Base-by-base conservation (phyloP, 345 rosid species). In the Tarenaya hassleriana region DNA sequence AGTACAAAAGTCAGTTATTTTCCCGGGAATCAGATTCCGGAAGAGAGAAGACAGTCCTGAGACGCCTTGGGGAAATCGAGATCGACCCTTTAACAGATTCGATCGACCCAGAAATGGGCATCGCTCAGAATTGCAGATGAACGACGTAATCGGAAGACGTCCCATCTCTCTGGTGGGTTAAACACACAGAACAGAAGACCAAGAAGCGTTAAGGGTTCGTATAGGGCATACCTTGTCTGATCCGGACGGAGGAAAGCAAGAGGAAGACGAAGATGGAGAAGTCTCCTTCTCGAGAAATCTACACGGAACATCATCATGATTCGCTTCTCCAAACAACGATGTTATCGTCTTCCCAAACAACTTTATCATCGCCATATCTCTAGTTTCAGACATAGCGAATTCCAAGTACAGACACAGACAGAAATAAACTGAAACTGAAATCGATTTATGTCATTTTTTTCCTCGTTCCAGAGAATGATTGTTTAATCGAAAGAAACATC, bases 291-390 rank as follows among this genome's bases (percentile, higher is more conserved):
- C 42, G 34, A 52, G 7, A 63, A 61, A 42, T 11, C 42, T 50
- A 35, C 7, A 8, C 11, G 29, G 29, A 16, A 50, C 45, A 24
- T 24, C 29, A 24, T 24, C 29, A 24, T 24, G 40, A 54, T n/a
- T n/a, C n/a, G n/a, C n/a, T n/a, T n/a, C n/a, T n/a, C n/a, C n/a
- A n/a, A n/a, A n/a, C n/a, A 60, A 48, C 42, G 42, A 39, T 34
- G 64, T 15, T 0, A 65, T 65, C 20, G 64, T 58, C 60, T 49
- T 58, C 0, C 70, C 70, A 52, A 65, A 65, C 33, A 65, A 6
- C 39, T 65, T 65, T 0, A 58, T n/a, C n/a, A n/a, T 21, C 7
- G 64, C 32, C 27, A 62, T 34, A 41, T 34, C 68, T 41, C 20
- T 39, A 37, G 51, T 21, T 58, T 64, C 11, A 18, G 58, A 31